phyloP scores from a whole-genome alignment of 1,284 basidiomycete genomes.

The Spongiforma sp. region DNA sequence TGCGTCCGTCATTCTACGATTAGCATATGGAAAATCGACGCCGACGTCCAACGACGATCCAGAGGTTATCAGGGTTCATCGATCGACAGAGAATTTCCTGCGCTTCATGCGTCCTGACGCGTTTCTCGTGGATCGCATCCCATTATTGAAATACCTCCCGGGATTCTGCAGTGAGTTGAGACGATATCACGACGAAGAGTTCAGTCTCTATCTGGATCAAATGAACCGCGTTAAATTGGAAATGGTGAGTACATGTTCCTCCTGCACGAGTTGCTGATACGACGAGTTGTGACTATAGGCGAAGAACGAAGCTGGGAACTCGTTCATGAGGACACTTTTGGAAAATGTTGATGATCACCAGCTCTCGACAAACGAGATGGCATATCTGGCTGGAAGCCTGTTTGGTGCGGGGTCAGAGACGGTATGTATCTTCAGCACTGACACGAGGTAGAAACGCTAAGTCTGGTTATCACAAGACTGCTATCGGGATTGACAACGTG shows the following conservation, averaged over 20 bases:
- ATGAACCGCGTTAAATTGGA: slow-evolving; percentile 49
- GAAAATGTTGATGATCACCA: slow-evolving; percentile 55
- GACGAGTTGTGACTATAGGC: slow-evolving; percentile 23
- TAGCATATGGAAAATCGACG: slow-evolving; percentile 65
- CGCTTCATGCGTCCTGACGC: slow-evolving; percentile 57
- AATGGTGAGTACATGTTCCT: slow-evolving; percentile 50
- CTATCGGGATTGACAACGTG: no score
- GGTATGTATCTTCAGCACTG: no score
- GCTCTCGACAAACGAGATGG: slow-evolving; percentile 57
- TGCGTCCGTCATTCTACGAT: slow-evolving; percentile 64
- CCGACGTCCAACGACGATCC: slow-evolving; percentile 58
- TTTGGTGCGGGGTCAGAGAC: slow-evolving; percentile 72
- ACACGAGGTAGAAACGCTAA: no score
- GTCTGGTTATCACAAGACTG: no score
- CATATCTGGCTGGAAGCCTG: slow-evolving; percentile 66
- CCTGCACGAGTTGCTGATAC: no score
- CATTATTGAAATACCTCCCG: slow-evolving; percentile 51
- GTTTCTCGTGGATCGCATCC: slow-evolving; percentile 64
- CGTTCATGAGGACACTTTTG: slow-evolving; percentile 61
- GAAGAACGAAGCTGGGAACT: slow-evolving; percentile 44
- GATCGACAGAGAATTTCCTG: slow-evolving; percentile 54
- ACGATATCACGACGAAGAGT: slow-evolving; percentile 59
- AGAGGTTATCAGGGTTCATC: slow-evolving; percentile 55
- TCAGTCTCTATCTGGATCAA: slow-evolving; percentile 56
- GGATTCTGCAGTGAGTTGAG: slow-evolving; percentile 22